phyloP scores from a whole-genome alignment of 495 filamentous ascomycete species.

The Penicillium egyptiacum region DNA sequence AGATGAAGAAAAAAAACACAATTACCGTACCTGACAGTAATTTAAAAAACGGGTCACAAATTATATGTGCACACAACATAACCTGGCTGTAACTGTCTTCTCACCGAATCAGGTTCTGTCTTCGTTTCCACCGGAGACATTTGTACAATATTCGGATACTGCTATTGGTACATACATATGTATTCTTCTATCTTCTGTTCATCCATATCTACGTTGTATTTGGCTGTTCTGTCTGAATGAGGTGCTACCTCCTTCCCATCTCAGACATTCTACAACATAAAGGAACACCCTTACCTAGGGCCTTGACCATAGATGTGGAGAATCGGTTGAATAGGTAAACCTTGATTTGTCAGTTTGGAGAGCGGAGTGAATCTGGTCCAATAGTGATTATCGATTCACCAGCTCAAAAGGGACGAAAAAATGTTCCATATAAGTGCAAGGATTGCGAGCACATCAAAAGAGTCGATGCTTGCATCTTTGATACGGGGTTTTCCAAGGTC shows the following conservation, averaged over 20 bases:
- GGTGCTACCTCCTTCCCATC: neutral
- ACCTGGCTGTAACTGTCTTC: neutral
- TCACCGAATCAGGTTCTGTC: neutral
- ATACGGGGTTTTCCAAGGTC: neutral
- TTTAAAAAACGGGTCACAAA: neutral
- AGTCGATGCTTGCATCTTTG: slow-evolving; percentile 8
- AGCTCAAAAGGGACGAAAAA: neutral
- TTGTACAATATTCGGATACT: no score
- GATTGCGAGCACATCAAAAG: neutral
- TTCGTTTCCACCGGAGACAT: neutral
- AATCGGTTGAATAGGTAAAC: neutral
- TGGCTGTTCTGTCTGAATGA: neutral
- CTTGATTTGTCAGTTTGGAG: neutral
- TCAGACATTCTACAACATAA: neutral
- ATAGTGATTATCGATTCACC: neutral
- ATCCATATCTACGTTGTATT: neutral
- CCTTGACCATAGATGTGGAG: neutral
- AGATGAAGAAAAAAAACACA: slow-evolving; percentile 3
- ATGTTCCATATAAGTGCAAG: neutral
- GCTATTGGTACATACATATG: neutral
- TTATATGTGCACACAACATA: neutral
- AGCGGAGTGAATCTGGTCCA: neutral
- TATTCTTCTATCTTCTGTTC: neutral
- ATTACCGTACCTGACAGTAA: slow-evolving; percentile 9
- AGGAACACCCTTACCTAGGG: neutral